Conservation (phyloP, 768 basidiomycete genomes). For the Calocera viscosa region DNA sequence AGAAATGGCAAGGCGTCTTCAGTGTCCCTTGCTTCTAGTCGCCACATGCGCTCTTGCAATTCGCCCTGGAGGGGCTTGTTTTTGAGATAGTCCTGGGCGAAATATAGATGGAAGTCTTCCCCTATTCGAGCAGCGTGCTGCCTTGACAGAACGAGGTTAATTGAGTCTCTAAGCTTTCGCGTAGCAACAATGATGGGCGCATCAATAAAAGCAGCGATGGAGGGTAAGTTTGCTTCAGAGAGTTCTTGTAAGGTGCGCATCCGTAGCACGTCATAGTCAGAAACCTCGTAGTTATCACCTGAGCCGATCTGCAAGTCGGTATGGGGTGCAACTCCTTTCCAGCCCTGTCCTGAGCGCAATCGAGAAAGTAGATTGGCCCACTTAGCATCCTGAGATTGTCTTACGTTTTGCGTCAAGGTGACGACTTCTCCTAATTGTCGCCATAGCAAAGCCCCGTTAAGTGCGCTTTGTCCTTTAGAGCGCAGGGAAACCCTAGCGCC, state of each 20-base stretch:
- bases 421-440: neutral
- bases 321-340: neutral
- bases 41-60: neutral
- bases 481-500: neutral
- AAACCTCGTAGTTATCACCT: neutral
- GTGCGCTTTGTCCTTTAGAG: neutral
- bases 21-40: neutral
- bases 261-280: neutral
- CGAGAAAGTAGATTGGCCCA: neutral
- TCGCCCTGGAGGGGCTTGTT: neutral
- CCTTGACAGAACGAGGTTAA: neutral
- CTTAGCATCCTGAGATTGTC: neutral
- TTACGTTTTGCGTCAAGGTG: neutral
- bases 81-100: neutral
- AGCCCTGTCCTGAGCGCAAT: neutral
- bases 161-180: neutral
- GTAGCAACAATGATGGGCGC: neutral
- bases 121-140: neutral
- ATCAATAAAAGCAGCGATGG: neutral
- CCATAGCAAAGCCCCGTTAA: neutral
- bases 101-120: neutral
- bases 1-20: neutral
- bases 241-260: neutral
- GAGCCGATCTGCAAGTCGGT: neutral
- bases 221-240: no score